Evolutionary conservation across 2,329 filamentous ascomycete genomes (phyloP), one percentile per base, ranked within the genome.

Genomic region (Xylaria multiplex): DNA sequence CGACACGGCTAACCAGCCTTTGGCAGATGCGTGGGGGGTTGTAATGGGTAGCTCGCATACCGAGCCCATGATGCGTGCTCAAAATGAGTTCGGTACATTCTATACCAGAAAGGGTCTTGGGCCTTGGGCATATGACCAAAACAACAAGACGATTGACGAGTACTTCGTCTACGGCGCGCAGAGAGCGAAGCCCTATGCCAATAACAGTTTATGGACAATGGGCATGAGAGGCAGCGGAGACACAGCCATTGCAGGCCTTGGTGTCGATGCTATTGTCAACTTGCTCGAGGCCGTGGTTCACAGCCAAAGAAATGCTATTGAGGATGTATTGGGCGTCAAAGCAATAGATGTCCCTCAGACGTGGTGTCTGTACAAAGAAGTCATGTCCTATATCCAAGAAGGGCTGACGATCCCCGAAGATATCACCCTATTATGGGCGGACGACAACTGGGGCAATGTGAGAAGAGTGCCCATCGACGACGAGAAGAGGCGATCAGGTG

Each of bases 311-410:
- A 74, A 83, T 9, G 88, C 89, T 64, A 80, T 90, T 49, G 80
- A 79, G 22, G 81, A 85, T 2, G 85, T 90, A 0, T 83, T 90
- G 49, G 82, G 81, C 13, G 82, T 82, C 2, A 77, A 85, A 52
- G 81, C 85, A 43, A 77, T 82, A 3, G 79, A 82, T 1, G 84
- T 90, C 0, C 89, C 90, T 6, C 90, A 92, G 76, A 84, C 89
- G 78, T 92, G 90, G 89, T 91, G 89, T 71, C 78, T 92, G 67
- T 93, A 92, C 78, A 92, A 91, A 74, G 90, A 93, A 74, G 89
- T 93, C 1, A 88, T 90, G 77, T 85, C 86, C 6, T 92, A 92
- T 75, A 87, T 89, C 64, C 86, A 90, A 64, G 81, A 85, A 16
- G 90, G 90, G 1, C 82, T 92, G 74, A 78, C 80, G 2, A 67